Evolutionary conservation across 257 asterid genomes (phyloP).

Genomic region (Leonotis leonurus): DNA sequence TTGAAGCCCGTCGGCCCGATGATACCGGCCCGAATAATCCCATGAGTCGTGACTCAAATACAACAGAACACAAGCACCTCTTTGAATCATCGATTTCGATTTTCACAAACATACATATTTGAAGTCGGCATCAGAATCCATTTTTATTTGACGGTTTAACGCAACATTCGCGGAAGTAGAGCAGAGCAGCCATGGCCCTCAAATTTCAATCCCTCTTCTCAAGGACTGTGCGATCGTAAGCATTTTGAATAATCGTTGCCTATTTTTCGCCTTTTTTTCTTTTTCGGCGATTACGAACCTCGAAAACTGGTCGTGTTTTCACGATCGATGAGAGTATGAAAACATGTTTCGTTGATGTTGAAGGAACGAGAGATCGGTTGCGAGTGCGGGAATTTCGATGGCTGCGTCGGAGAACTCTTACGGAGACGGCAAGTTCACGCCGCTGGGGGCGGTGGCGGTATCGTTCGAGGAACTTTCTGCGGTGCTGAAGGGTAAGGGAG

Average conservation of each 20-base stretch:
- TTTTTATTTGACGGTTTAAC: constrained; percentile 20
- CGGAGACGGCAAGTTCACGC: constrained; percentile 33
- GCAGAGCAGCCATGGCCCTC: constrained; percentile 48
- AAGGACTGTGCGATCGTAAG: constrained; percentile 27
- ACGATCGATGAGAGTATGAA: not conserved
- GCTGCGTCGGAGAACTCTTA: constrained; percentile 43
- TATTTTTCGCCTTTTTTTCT: not conserved
- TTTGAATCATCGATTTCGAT: not conserved
- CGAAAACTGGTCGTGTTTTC: not conserved
- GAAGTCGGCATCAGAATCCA: not conserved
- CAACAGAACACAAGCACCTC: not conserved
- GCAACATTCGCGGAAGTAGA: constrained; percentile 25
- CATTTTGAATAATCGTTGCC: not conserved
- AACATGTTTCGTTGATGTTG: constrained; percentile 30
- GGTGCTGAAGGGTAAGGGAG: constrained; percentile 37
- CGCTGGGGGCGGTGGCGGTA: constrained; percentile 71
- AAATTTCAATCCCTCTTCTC: constrained; percentile 41
- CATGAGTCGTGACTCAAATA: not conserved
- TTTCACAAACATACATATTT: not conserved
- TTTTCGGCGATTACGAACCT: not conserved
- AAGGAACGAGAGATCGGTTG: constrained; percentile 28
- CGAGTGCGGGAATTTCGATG: constrained; percentile 22
- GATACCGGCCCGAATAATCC: constrained; percentile 9
- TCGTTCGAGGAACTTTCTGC: constrained; percentile 81
- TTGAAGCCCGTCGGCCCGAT: constrained; percentile 18